These are phyloP conservation scores for Phytophthora macrochlamydospora DNA, from an alignment of 352 stramenopile genomes.

Conservation along the genomic window DNA sequence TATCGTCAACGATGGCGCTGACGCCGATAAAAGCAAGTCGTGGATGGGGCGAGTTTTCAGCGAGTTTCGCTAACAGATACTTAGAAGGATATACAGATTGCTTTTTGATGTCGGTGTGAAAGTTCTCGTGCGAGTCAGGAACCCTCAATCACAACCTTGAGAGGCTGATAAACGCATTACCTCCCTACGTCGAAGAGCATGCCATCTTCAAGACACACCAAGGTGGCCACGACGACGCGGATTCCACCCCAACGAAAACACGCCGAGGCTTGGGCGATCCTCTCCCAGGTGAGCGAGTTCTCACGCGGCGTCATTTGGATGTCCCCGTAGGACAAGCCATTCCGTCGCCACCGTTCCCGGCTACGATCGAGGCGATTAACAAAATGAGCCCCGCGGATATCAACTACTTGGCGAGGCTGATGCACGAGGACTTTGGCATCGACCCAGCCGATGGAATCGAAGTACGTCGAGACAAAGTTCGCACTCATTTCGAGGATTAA, in stretches of 20 bases:
- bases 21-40: background rate
- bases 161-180: too few relatives aligned
- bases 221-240: too few relatives aligned
- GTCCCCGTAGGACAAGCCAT: background rate
- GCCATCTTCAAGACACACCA: too few relatives aligned
- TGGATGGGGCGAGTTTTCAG: background rate
- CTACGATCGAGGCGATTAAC: background rate
- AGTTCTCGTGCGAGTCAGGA: too few relatives aligned
- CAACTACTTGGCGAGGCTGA: slow-evolving; percentile 17
- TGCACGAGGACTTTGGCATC: background rate
- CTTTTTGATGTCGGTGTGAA: too few relatives aligned
- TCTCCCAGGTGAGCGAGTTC: background rate
- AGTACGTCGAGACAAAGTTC: background rate
- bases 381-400: background rate
- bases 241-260: background rate
- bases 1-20: background rate
- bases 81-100: too few relatives aligned
- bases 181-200: too few relatives aligned
- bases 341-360: background rate
- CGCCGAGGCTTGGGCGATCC: background rate
- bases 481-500: background rate
- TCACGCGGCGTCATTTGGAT: background rate
- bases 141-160: too few relatives aligned
- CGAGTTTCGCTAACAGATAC: background rate
- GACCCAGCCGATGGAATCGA: background rate